phyloP scores from a whole-genome alignment of 2,329 filamentous ascomycete genomes.

The Magnaporthales sp. region DNA sequence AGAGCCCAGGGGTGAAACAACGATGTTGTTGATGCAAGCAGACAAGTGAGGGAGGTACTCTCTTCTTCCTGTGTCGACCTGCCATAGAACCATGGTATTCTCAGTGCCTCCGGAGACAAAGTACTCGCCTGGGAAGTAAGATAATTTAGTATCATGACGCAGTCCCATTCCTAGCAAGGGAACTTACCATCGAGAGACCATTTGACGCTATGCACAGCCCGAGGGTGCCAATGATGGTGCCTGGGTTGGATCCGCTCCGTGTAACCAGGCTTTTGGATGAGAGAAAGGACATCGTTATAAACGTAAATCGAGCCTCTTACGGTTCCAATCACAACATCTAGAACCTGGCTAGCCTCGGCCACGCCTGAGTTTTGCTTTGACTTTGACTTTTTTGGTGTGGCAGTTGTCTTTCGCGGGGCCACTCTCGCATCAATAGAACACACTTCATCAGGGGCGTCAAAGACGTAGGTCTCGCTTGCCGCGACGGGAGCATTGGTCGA shows the following conservation, averaged over 20 bases:
- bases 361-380: conserved; percentile 14
- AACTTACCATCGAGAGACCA: conserved; percentile 82
- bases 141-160: conserved; percentile 11
- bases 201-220: conserved; percentile 73
- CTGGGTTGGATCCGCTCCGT: conserved; percentile 47
- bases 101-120: conserved; percentile 88
- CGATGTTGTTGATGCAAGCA: conserved; percentile 74
- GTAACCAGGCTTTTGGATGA: conserved; percentile 37
- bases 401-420: conserved; percentile 18
- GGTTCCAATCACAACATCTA: conserved; percentile 76
- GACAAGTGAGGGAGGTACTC: conserved; percentile 87
- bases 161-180: not conserved
- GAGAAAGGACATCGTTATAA: conserved; percentile 66
- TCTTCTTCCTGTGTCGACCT: conserved; percentile 75
- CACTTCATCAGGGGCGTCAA: conserved; percentile 54
- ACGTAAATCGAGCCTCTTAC: conserved; percentile 68
- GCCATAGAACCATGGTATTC: conserved; percentile 85
- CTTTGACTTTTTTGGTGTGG: conserved; percentile 17
- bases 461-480: conserved; percentile 40
- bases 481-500: not conserved
- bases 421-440: conserved; percentile 57
- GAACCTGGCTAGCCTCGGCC: conserved; percentile 18
- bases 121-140: conserved; percentile 64
- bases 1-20: conserved; percentile 69
- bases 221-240: conserved; percentile 85